A percentile compares a stretch with the other conserved stretches of the same genome.
These are phyloP conservation scores for Pseudogymnoascus sp. DNA, from an alignment of 2,329 filamentous ascomycete genomes.

Conservation along the genomic window DNA sequence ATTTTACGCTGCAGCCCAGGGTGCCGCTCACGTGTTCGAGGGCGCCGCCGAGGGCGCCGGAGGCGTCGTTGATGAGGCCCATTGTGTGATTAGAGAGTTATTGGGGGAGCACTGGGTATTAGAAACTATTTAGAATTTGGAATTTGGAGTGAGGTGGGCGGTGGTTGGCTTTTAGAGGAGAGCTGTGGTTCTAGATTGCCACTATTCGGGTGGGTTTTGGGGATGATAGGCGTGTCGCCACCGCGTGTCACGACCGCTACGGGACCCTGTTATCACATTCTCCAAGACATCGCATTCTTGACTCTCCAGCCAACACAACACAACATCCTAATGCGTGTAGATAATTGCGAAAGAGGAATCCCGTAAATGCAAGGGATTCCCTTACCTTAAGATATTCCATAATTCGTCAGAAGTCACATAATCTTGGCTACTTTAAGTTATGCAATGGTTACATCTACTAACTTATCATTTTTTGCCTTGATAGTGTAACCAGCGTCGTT, in stretches of 20 bases:
- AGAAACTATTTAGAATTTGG: constrained; percentile 10
- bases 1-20: constrained; percentile 17
- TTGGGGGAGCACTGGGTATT: neutral
- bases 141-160: neutral
- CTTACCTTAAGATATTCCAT: neutral
- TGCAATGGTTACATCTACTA: neutral
- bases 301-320: neutral
- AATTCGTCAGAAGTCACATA: neutral
- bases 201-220: neutral
- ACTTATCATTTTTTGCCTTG: neutral
- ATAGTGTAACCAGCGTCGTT: neutral
- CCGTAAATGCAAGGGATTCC: neutral
- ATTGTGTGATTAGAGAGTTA: neutral
- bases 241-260: neutral
- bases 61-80: neutral
- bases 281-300: neutral
- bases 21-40: neutral
- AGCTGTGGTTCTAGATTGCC: neutral
- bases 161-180: neutral
- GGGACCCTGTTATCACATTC: neutral
- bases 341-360: neutral
- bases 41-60: neutral
- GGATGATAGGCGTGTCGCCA: constrained; percentile 6
- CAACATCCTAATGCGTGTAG: neutral
- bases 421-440: neutral